Evolutionary conservation across 176 grass and related monocot genomes (phyloP), one percentile per base, ranked within the genome.

Genomic region (Guadua angustifolia): DNA sequence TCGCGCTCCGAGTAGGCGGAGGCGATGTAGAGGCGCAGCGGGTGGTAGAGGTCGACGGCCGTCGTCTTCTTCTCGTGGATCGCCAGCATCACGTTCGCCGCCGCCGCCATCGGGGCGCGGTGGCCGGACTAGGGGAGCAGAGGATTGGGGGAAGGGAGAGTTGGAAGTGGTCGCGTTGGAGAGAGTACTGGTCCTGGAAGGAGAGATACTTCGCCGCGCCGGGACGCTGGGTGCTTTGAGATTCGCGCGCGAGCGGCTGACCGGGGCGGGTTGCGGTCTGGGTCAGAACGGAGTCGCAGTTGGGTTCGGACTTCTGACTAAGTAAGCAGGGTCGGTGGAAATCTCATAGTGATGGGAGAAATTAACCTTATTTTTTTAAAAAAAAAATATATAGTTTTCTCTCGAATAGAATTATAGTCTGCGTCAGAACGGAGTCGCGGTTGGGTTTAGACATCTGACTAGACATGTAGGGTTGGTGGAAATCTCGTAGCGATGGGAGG

Each of bases 41-140:
- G 91, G 74, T 93, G 93, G 84, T 99, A 96, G 83, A 99, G 83
- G 69, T 99, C 97, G 17, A 82, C 76, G 8, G 93, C 9, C 10
- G 86, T 24, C 2, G 93, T 83, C 66, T 94, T 99, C 93, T 99
- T 99, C 88, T 99, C 97, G 88, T 99, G 97, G 42, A 99, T 92
- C 22, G 91, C 97, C 19, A 99, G 93, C 97, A 96, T 99, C 78
- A 99, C 85, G 91, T 95, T 99, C 71, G 82, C 43, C 71, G 64
- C 71, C 45, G 76, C 63, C 71, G 92, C 74, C 85, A 86, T 91
- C 46, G 62, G 69, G 79, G 56, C 32, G 84, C 53, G 59, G 68
- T 79, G 38, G 69, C 69, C 61, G 84, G 64, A 45, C 29, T 29
- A 29, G 42, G 75, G 38, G 79, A 51, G 25, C 25, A 52, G 79